phyloP scores from a whole-genome alignment of 805 yeast genomes.

The Saccharomycopsis amapae region DNA sequence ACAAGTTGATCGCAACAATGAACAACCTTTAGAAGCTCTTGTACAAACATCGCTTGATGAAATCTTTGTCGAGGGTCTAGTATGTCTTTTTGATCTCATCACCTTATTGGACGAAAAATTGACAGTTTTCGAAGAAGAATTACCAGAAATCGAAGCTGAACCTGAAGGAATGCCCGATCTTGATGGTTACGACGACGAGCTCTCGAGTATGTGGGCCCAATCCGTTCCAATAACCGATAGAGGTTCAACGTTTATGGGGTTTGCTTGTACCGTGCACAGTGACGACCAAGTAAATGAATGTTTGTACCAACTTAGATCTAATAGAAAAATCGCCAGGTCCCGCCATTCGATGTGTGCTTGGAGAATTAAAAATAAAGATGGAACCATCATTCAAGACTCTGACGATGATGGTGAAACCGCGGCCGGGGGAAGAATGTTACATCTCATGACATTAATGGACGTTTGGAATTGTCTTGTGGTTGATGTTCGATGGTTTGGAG shows the following conservation, averaged over 20 bases:
- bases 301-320: conserved; percentile 48
- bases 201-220: conserved; percentile 55
- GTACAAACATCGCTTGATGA: conserved; percentile 47
- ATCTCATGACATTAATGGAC: conserved; percentile 70
- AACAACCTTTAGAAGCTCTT: conserved; percentile 40
- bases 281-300: conserved; percentile 59
- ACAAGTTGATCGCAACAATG: conserved; percentile 31
- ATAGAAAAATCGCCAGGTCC: conserved; percentile 60
- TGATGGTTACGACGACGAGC: conserved; percentile 31
- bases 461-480: conserved; percentile 73
- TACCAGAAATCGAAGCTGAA: conserved; percentile 13
- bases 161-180: conserved; percentile 23
- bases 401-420: conserved; percentile 98
- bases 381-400: conserved; percentile 52
- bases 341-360: conserved; percentile 83
- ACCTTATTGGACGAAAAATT: conserved; percentile 53
- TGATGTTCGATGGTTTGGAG: conserved; percentile 89
- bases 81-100: conserved; percentile 73
- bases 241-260: conserved; percentile 79
- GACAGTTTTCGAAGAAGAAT: conserved; percentile 32
- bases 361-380: conserved; percentile 54
- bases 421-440: conserved; percentile 83
- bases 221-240: conserved; percentile 79
- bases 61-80: conserved; percentile 53
- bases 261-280: conserved; percentile 52